Conservation (phyloP, 2,329 filamentous ascomycete species). For the Colletotrichum sp. region DNA sequence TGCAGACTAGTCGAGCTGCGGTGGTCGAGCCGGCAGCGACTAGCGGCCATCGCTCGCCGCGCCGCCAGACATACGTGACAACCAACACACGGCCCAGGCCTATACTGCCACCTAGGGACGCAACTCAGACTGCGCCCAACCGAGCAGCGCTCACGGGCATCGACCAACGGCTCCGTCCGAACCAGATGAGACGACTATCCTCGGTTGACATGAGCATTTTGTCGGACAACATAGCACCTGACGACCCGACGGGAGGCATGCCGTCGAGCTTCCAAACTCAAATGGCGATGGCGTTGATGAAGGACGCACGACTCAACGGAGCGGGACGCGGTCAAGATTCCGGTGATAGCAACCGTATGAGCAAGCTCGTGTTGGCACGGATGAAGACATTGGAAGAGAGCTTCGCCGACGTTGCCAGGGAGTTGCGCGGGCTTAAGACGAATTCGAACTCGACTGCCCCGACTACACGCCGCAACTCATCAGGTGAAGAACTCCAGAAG, state of each 20-base stretch:
- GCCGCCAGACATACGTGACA: conserved; percentile 44
- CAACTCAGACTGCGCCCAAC: conserved; percentile 61
- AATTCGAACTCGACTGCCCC: conserved; percentile 47
- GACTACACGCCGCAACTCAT: conserved; percentile 57
- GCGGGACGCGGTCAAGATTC: conserved; percentile 38
- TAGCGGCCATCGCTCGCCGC: conserved; percentile 50
- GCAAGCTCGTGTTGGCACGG: conserved; percentile 80
- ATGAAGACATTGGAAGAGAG: conserved; percentile 95
- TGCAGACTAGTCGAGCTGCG: conserved; percentile 26
- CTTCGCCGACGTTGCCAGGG: conserved; percentile 83
- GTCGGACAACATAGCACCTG: conserved; percentile 71
- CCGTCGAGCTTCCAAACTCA: conserved; percentile 83
- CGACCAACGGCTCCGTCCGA: conserved; percentile 47
- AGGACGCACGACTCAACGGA: conserved; percentile 56
- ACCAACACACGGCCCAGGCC: conserved; percentile 61
- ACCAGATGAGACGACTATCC: conserved; percentile 51
- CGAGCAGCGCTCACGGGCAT: conserved; percentile 58
- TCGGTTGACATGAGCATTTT: conserved; percentile 76
- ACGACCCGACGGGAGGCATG: conserved; percentile 66
- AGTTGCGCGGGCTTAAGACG: conserved; percentile 70
- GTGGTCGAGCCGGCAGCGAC: conserved; percentile 40
- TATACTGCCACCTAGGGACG: conserved; percentile 54
- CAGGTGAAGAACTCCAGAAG: conserved; percentile 42
- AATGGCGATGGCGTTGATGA: conserved; percentile 74
- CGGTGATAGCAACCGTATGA: conserved; percentile 70